Conservation (phyloP, 768 basidiomycete genomes). For the Cystofilobasidium capitatum region DNA sequence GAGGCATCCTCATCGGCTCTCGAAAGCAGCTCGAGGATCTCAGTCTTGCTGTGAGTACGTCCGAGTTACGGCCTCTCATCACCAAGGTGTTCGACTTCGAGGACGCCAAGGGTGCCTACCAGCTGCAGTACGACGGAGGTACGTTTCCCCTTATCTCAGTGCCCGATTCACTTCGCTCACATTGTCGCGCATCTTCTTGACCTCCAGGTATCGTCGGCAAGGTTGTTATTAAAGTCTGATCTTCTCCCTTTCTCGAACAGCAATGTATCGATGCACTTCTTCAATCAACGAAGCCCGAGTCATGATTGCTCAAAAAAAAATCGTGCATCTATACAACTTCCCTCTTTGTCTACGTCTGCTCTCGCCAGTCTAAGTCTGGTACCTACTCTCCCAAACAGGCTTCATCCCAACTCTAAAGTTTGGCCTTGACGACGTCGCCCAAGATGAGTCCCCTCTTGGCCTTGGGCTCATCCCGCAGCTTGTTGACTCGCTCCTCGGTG, state of each 20-base stretch:
- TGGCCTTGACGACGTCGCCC: not conserved
- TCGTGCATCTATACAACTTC: no score
- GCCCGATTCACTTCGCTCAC: no score
- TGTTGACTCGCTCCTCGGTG: conserved; percentile 3
- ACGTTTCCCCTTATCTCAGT: no score
- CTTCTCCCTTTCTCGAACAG: no score
- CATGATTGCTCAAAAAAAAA: no score
- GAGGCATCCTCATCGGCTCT: conserved; percentile 52
- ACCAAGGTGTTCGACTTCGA: conserved; percentile 55
- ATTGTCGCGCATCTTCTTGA: no score
- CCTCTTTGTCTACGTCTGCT: no score
- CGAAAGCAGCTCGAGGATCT: conserved; percentile 55
- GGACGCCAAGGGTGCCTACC: conserved; percentile 49
- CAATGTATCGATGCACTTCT: no score
- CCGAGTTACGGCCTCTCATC: conserved; percentile 47
- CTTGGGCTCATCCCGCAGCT: not conserved
- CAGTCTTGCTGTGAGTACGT: conserved; percentile 46
- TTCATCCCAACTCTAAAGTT: not conserved
- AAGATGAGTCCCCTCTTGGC: not conserved
- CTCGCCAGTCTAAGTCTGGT: no score
- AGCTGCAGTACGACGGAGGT: conserved; percentile 49
- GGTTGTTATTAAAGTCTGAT: no score
- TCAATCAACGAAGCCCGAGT: no score
- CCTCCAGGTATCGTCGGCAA: conserved; percentile 59
- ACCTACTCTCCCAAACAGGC: no score